Conservation (phyloP, 1,284 basidiomycete species). For the Garcileccinum viscosum region DNA sequence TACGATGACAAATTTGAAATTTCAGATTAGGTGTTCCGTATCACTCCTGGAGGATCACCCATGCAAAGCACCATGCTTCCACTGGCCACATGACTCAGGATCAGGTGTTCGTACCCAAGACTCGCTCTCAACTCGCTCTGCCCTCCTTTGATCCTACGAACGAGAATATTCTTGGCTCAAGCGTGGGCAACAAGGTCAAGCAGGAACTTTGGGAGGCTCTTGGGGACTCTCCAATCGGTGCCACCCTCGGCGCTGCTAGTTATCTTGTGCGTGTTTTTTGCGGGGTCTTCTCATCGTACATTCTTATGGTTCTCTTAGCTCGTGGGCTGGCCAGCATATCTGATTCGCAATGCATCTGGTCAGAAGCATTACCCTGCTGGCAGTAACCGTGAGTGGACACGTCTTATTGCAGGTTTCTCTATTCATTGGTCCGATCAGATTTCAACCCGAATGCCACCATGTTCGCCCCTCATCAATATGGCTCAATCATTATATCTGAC, state of each 20-base stretch:
- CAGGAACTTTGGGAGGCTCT: slow-evolving; percentile 86
- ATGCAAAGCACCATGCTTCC: slow-evolving; percentile 96
- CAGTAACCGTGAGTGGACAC: slow-evolving; percentile 77
- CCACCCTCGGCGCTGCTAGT: slow-evolving; percentile 66
- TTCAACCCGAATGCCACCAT: slow-evolving; percentile 84
- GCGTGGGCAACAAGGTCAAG: slow-evolving; percentile 76
- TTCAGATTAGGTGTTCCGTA: slow-evolving; percentile 91
- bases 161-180: slow-evolving; percentile 74
- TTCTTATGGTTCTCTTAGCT: slow-evolving; percentile 50
- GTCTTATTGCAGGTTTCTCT: slow-evolving; percentile 2
- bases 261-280: slow-evolving; percentile 65
- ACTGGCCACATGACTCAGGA: slow-evolving; percentile 96
- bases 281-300: not conserved
- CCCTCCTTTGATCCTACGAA: slow-evolving; percentile 69
- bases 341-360: slow-evolving; percentile 87
- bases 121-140: slow-evolving; percentile 76
- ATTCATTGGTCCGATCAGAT: slow-evolving; percentile 53
- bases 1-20: slow-evolving; percentile 38
- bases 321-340: slow-evolving; percentile 88
- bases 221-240: slow-evolving; percentile 91
- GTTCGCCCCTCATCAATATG: slow-evolving; percentile 85
- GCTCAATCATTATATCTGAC: slow-evolving; percentile 85
- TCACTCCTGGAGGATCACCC: slow-evolving; percentile 97
- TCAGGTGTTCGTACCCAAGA: slow-evolving; percentile 95
- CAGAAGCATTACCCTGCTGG: slow-evolving; percentile 84